A percentile compares a stretch with the other conserved stretches of the same genome.
Evolutionary conservation across 805 yeast genomes (phyloP).

Genomic region (Candida manassasensis): DNA sequence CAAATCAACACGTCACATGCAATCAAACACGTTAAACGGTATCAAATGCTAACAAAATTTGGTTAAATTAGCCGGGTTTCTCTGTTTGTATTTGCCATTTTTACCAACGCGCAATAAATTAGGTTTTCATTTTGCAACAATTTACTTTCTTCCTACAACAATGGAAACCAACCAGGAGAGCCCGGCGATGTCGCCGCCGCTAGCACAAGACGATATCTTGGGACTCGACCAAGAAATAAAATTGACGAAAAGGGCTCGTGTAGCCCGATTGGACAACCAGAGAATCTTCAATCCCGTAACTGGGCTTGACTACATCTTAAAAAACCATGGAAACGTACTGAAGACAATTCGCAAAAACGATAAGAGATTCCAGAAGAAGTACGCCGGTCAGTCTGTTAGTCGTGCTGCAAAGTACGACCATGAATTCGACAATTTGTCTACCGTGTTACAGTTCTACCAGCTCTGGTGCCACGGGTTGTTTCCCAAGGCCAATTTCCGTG

Average conservation of each 20-base stretch:
- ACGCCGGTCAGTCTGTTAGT: slow-evolving; percentile 2
- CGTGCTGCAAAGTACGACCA: slow-evolving; percentile 20
- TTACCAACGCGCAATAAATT: not conserved
- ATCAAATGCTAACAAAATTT: too few species aligned
- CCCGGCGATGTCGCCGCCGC: not conserved
- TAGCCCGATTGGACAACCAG: slow-evolving; percentile 37
- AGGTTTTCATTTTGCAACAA: not conserved
- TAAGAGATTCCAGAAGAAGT: slow-evolving; percentile 11
- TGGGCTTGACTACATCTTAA: slow-evolving; percentile 31
- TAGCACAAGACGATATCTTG: slow-evolving; percentile 18
- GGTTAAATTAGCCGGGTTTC: too few species aligned
- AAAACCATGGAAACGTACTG: slow-evolving; percentile 20
- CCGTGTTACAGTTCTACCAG: slow-evolving; percentile 39
- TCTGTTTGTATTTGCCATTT: too few species aligned
- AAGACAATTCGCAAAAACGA: slow-evolving; percentile 19
- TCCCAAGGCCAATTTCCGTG: slow-evolving; percentile 76
- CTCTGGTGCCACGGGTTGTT: slow-evolving; percentile 51
- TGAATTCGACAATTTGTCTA: slow-evolving; percentile 30
- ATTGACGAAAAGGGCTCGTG: slow-evolving; percentile 25
- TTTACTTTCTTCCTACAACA: not conserved
- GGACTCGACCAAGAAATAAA: slow-evolving; percentile 36
- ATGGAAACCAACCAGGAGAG: not conserved
- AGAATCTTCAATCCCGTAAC: slow-evolving; percentile 28
- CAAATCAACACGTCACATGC: too few species aligned
- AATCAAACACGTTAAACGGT: too few species aligned